These are phyloP conservation scores for Purpureocillium lavendulum DNA, from an alignment of 2,329 filamentous ascomycete species.

Conservation along the genomic window DNA sequence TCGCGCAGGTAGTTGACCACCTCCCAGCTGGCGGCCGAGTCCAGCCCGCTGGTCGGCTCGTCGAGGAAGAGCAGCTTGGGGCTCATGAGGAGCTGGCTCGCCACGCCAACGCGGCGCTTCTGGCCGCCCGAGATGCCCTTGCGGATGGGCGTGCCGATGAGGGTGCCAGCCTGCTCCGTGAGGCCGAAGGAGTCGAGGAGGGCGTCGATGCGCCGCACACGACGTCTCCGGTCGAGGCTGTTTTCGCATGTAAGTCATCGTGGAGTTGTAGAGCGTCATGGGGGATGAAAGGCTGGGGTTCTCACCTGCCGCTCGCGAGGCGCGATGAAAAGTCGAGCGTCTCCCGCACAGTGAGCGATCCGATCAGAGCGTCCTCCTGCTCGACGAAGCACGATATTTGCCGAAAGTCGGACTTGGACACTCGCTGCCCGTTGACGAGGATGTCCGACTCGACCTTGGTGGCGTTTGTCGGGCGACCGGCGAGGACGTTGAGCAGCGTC, in stretches of 20 bases:
- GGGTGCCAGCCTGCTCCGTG: slow-evolving; percentile 54
- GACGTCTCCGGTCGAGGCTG: slow-evolving; percentile 40
- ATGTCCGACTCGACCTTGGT: slow-evolving; percentile 28
- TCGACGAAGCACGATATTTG: slow-evolving; percentile 71
- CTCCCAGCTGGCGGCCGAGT: slow-evolving; percentile 68
- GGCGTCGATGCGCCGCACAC: slow-evolving; percentile 52
- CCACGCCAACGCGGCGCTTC: slow-evolving; percentile 72
- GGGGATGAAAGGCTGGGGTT: background rate
- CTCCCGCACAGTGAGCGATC: slow-evolving; percentile 71
- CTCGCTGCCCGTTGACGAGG: slow-evolving; percentile 50
- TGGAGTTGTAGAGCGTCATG: background rate
- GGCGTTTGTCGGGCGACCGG: slow-evolving; percentile 43
- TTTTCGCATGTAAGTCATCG: no score
- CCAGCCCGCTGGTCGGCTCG: slow-evolving; percentile 76
- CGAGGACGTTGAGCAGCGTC: slow-evolving; percentile 73
- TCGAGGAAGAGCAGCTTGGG: slow-evolving; percentile 78
- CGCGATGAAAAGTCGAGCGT: slow-evolving; percentile 72
- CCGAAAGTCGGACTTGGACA: slow-evolving; percentile 48
- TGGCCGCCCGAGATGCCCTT: slow-evolving; percentile 83
- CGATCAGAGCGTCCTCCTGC: slow-evolving; percentile 79
- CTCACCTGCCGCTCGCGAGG: slow-evolving; percentile 49
- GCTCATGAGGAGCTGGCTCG: slow-evolving; percentile 71
- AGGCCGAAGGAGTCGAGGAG: slow-evolving; percentile 69
- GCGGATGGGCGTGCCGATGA: slow-evolving; percentile 74
- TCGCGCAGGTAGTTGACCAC: slow-evolving; percentile 65